These are phyloP conservation scores for Raphidocelis subcapitata DNA, from an alignment of 139 green algal species.

Conservation along the genomic window DNA sequence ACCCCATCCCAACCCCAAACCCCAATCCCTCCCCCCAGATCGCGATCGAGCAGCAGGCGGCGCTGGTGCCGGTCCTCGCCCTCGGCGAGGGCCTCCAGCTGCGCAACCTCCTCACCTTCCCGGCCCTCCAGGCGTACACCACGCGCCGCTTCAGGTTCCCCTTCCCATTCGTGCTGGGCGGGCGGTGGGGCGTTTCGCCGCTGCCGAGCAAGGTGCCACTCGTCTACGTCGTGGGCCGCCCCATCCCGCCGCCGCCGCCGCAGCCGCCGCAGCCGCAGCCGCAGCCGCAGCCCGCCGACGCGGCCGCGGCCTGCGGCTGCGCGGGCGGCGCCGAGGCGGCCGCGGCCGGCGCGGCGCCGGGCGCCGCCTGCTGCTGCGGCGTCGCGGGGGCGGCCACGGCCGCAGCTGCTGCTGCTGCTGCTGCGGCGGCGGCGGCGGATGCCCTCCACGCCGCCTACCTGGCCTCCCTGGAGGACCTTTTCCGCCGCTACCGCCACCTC, in stretches of 20 bases:
- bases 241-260: conserved; percentile 43
- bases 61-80: conserved; percentile 77
- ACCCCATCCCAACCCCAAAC: too few species aligned
- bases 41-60: conserved; percentile 71
- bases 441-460: conserved; percentile 63
- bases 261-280: too few species aligned
- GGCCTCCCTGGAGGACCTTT: conserved; percentile 44
- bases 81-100: conserved; percentile 75
- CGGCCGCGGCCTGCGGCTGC: neutral
- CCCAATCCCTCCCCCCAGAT: conserved; percentile 44
- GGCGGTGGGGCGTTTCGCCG: conserved; percentile 63
- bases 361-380: too few species aligned
- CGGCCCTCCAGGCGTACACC: conserved; percentile 47
- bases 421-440: conserved; percentile 38
- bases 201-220: conserved; percentile 56
- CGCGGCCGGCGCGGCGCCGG: too few species aligned
- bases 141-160: conserved; percentile 11
- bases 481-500: conserved; percentile 32
- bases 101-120: conserved; percentile 53
- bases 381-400: neutral
- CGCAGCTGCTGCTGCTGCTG: neutral
- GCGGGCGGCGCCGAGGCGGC: neutral
- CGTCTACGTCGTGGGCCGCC: conserved; percentile 69
- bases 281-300: too few species aligned
- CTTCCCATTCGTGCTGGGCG: conserved; percentile 66